These are phyloP conservation scores for Aspergillus jensenii DNA, from an alignment of 2,329 filamentous ascomycete species.

Conservation along the genomic window DNA sequence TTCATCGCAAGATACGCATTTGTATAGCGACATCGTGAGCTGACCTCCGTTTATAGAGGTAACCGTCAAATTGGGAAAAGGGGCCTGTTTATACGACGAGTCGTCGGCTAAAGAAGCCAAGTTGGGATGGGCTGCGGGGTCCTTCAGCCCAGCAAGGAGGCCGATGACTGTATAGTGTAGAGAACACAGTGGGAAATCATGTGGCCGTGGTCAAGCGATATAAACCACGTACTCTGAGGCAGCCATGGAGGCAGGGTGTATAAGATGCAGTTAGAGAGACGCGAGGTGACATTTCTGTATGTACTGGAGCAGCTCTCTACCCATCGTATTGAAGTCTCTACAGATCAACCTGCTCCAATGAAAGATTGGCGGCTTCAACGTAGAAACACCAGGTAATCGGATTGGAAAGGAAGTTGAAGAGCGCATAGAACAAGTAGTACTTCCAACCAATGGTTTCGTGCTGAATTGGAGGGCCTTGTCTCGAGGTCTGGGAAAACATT, in stretches of 20 bases:
- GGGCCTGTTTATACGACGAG: not conserved
- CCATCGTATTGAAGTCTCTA: no score
- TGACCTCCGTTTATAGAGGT: not conserved
- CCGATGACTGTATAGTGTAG: no score
- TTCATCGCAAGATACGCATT: slow-evolving; percentile 4
- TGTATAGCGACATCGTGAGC: slow-evolving; percentile 6
- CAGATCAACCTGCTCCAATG: not conserved
- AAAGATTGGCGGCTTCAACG: not conserved
- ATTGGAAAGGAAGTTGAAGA: not conserved
- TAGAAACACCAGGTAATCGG: not conserved
- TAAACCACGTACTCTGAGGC: no score
- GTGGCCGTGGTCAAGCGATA: no score
- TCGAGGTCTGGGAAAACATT: no score
- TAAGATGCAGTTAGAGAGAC: no score
- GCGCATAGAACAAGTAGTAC: not conserved
- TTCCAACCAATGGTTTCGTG: not conserved
- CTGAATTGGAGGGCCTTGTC: no score
- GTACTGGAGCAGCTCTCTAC: no score
- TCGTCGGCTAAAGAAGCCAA: not conserved
- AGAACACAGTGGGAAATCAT: no score
- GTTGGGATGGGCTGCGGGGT: not conserved
- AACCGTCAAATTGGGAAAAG: not conserved
- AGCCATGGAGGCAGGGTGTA: no score
- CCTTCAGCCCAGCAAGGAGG: not conserved
- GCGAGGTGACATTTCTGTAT: no score